Evolutionary conservation across 1,139 yeast genomes (phyloP).

Genomic region (Nakaseomyces sp.): DNA sequence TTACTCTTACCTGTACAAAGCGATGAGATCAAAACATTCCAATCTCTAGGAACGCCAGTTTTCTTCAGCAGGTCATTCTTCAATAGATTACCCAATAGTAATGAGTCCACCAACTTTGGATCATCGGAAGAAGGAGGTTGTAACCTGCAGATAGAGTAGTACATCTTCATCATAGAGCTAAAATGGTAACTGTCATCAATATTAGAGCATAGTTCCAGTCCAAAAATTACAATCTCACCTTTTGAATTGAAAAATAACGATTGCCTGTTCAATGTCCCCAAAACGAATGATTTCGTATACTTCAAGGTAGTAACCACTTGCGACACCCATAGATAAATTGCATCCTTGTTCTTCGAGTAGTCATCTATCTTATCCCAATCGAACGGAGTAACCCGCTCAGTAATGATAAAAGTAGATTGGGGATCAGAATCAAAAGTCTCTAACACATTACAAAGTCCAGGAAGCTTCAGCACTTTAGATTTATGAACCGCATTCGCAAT

Average conservation of each 20-base stretch:
- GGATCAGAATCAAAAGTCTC: constrained; percentile 58
- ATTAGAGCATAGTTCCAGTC: constrained; percentile 63
- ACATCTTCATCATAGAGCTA: constrained; percentile 30
- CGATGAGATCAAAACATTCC: constrained; percentile 14
- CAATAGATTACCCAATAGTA: constrained; percentile 51
- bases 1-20: constrained; percentile 17
- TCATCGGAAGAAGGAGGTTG: constrained; percentile 22
- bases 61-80: constrained; percentile 40
- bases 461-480: constrained; percentile 61
- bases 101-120: constrained; percentile 49
- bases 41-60: constrained; percentile 15
- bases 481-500: constrained; percentile 61
- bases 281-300: constrained; percentile 54
- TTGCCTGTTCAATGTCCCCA: constrained; percentile 52
- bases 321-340: constrained; percentile 51
- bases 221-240: constrained; percentile 84
- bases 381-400: constrained; percentile 70
- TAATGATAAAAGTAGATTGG: constrained; percentile 59
- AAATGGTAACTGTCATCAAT: constrained; percentile 17
- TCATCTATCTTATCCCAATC: constrained; percentile 18
- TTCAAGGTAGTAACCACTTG: constrained; percentile 48
- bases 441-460: constrained; percentile 61
- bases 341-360: constrained; percentile 28
- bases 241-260: constrained; percentile 55
- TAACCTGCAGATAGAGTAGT: constrained; percentile 36